Evolutionary conservation across 768 basidiomycete genomes (phyloP).

Genomic region (Clitopilus hobsonii): DNA sequence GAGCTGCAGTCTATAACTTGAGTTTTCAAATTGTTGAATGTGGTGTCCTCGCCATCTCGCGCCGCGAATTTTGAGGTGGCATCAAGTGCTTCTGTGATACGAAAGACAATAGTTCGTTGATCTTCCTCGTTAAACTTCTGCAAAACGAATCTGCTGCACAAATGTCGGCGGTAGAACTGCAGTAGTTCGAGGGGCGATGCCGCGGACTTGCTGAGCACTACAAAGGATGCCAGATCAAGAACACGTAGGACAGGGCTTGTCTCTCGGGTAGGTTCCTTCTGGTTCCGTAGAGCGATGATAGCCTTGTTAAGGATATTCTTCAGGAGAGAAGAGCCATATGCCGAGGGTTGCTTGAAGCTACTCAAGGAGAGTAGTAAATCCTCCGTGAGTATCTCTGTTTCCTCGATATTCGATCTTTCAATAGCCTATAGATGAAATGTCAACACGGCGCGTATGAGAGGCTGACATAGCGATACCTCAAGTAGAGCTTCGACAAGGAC

Average conservation of each 20-base stretch:
- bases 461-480: neutral
- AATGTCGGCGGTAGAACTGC: constrained; percentile 43
- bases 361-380: constrained; percentile 48
- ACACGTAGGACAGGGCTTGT: constrained; percentile 31
- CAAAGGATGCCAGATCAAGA: constrained; percentile 39
- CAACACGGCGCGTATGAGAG: constrained; percentile 2
- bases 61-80: constrained; percentile 27
- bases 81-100: constrained; percentile 38
- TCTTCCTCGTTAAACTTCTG: constrained; percentile 38
- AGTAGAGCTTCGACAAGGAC: constrained; percentile 43
- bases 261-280: neutral
- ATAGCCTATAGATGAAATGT: constrained; percentile 37
- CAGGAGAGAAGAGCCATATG: constrained; percentile 35
- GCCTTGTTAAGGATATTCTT: constrained; percentile 15
- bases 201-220: constrained; percentile 36
- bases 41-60: constrained; percentile 15
- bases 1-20: constrained; percentile 48
- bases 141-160: constrained; percentile 42
- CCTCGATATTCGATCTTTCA: constrained; percentile 32
- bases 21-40: constrained; percentile 32
- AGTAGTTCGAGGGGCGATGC: constrained; percentile 43
- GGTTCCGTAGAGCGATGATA: neutral
- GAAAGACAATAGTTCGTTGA: constrained; percentile 39
- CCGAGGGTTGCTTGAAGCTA: constrained; percentile 31
- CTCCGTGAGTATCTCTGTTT: constrained; percentile 45